Conservation (phyloP, 768 basidiomycete genomes). For the Daedaleopsis sinensis region DNA sequence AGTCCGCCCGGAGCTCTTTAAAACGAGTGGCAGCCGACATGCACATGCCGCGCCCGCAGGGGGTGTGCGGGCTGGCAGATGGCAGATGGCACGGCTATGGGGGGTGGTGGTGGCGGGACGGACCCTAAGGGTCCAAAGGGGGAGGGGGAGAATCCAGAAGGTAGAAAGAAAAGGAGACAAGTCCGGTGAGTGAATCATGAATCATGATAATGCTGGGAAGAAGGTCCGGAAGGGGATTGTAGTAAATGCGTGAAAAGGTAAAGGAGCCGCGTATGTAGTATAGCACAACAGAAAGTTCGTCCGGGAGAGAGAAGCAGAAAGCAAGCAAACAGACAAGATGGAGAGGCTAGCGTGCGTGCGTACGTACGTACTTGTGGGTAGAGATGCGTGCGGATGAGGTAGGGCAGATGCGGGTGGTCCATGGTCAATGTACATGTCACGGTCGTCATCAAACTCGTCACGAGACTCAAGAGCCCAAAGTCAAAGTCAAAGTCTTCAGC, state of each 20-base stretch:
- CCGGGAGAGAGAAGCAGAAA: too few species aligned
- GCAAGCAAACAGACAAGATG: too few species aligned
- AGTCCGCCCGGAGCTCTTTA: not conserved
- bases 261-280: not conserved
- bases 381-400: not conserved
- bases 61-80: too few species aligned
- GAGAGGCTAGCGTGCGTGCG: too few species aligned
- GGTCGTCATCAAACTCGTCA: not conserved
- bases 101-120: not conserved
- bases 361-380: not conserved
- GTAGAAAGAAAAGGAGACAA: not conserved
- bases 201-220: too few species aligned
- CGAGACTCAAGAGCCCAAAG: not conserved
- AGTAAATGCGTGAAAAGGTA: not conserved
- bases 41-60: not conserved
- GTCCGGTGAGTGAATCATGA: too few species aligned
- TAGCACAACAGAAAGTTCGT: too few species aligned
- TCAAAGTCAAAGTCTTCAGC: not conserved
- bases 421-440: not conserved
- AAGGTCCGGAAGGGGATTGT: not conserved
- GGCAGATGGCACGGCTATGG: not conserved
- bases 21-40: not conserved
- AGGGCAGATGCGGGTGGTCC: not conserved
- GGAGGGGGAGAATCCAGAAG: too few species aligned
- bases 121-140: too few species aligned